phyloP scores from a whole-genome alignment of 331 rosid species.

The Malus hybrid region DNA sequence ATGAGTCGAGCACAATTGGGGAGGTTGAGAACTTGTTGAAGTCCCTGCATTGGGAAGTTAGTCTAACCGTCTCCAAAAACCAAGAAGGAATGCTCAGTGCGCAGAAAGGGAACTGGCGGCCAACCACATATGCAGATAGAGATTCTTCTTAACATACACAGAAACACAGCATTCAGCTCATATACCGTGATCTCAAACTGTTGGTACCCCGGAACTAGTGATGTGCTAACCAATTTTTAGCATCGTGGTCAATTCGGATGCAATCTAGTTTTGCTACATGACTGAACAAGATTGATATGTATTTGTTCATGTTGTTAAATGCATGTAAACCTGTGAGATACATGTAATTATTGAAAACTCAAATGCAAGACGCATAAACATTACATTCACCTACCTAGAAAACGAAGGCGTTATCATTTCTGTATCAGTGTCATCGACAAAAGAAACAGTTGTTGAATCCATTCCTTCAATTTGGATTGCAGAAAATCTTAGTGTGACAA shows the following conservation, averaged over 20 bases:
- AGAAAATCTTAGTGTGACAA: neutral
- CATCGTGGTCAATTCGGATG: neutral
- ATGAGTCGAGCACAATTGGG: slow-evolving; percentile 49
- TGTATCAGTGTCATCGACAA: neutral
- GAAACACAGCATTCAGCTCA: neutral
- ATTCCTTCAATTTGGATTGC: neutral
- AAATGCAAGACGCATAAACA: neutral
- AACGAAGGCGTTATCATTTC: neutral
- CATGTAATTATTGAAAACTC: neutral
- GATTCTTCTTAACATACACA: slow-evolving; percentile 11
- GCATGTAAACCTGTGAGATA: slow-evolving; percentile 1
- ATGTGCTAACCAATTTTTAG: neutral
- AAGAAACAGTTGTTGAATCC: neutral
- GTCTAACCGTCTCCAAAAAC: slow-evolving; percentile 43
- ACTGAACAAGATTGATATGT: neutral
- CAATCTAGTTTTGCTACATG: neutral
- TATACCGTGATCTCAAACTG: neutral
- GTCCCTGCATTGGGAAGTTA: slow-evolving; percentile 84
- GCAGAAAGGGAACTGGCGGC: slow-evolving; percentile 78
- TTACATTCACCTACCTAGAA: neutral
- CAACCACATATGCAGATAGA: slow-evolving; percentile 30
- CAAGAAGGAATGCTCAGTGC: slow-evolving; percentile 77
- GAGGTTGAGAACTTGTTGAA: slow-evolving; percentile 68
- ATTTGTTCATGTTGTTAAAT: neutral
- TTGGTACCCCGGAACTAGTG: neutral